Evolutionary conservation across 345 rosid species (phyloP).

Genomic region (Pelargonium nanum): DNA sequence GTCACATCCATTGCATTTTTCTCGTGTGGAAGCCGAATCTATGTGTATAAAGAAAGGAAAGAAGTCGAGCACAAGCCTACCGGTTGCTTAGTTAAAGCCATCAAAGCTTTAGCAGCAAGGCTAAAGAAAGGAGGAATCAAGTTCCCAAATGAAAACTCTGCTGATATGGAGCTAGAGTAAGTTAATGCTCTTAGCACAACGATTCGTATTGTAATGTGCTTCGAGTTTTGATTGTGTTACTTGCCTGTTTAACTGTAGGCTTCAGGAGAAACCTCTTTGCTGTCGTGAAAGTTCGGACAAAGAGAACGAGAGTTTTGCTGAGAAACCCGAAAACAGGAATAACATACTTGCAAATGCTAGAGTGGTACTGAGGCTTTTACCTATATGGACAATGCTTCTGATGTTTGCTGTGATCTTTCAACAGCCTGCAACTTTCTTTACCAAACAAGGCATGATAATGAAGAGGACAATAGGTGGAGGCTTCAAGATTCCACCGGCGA

Average conservation of each 20-base stretch:
- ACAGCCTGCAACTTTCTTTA: slow-evolving; percentile 80
- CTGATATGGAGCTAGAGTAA: slow-evolving; percentile 65
- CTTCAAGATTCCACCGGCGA: slow-evolving; percentile 89
- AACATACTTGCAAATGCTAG: slow-evolving; percentile 26
- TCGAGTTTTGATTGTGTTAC: not conserved
- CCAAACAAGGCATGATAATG: slow-evolving; percentile 91
- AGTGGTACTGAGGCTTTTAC: slow-evolving; percentile 48
- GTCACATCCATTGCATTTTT: slow-evolving; percentile 39
- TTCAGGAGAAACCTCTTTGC: slow-evolving; percentile 73
- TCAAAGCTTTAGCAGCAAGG: slow-evolving; percentile 28
- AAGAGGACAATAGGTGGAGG: slow-evolving; percentile 52
- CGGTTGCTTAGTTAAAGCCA: slow-evolving; percentile 13
- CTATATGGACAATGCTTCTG: slow-evolving; percentile 85
- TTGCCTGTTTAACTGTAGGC: slow-evolving; percentile 30
- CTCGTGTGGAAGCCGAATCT: slow-evolving; percentile 46
- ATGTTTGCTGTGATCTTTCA: slow-evolving; percentile 86
- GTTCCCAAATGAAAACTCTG: slow-evolving; percentile 28
- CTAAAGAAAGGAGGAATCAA: slow-evolving; percentile 21
- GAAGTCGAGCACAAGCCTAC: slow-evolving; percentile 17
- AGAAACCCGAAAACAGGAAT: slow-evolving; percentile 9
- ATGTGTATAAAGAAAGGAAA: slow-evolving; percentile 17
- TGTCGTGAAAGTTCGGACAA: slow-evolving; percentile 11
- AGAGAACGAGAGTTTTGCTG: not conserved
- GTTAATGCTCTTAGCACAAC: slow-evolving; percentile 25
- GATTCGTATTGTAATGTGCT: not conserved